Percentiles rank a stretch among this genome's conserved stretches.
Conservation (phyloP, 192 early-diverging fungal species). For the Dissophora globulifera region DNA sequence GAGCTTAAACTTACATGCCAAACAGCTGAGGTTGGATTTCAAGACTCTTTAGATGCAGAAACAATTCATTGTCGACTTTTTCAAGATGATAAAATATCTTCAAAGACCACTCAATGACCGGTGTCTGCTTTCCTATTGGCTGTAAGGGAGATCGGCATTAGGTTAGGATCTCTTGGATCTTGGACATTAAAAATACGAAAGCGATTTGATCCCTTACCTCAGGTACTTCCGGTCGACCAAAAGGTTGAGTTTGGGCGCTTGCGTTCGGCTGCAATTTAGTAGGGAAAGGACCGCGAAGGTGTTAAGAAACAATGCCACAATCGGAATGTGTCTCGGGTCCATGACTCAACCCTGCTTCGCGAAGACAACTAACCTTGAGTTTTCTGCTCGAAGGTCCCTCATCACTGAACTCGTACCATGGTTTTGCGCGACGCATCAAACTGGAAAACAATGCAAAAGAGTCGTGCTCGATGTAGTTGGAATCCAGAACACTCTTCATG, state of each 20-base stretch:
- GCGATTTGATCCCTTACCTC: conserved; percentile 17
- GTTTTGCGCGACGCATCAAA: conserved; percentile 82
- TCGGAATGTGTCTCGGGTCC: no score
- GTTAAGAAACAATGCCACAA: not conserved
- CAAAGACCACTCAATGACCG: conserved; percentile 80
- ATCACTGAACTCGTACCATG: conserved; percentile 89
- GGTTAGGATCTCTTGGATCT: no score
- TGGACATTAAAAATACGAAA: no score
- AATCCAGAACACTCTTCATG: conserved; percentile 69
- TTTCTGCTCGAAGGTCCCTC: conserved; percentile 49
- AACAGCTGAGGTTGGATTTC: conserved; percentile 95
- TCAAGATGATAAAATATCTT: conserved; percentile 77
- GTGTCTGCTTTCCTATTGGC: conserved; percentile 62
- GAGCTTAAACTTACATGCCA: conserved; percentile 88
- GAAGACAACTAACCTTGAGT: conserved; percentile 36
- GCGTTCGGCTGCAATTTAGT: conserved; percentile 8
- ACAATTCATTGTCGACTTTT: conserved; percentile 77
- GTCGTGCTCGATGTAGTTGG: conserved; percentile 88
- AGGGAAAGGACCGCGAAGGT: not conserved
- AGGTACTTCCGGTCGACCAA: conserved; percentile 28
- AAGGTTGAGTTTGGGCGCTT: conserved; percentile 18
- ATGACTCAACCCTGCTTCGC: no score
- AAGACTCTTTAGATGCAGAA: conserved; percentile 72
- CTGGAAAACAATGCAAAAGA: conserved; percentile 82
- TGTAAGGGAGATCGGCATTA: no score